phyloP scores from a whole-genome alignment of 805 yeast genomes.

The Isabelozyma pseudorhagii region DNA sequence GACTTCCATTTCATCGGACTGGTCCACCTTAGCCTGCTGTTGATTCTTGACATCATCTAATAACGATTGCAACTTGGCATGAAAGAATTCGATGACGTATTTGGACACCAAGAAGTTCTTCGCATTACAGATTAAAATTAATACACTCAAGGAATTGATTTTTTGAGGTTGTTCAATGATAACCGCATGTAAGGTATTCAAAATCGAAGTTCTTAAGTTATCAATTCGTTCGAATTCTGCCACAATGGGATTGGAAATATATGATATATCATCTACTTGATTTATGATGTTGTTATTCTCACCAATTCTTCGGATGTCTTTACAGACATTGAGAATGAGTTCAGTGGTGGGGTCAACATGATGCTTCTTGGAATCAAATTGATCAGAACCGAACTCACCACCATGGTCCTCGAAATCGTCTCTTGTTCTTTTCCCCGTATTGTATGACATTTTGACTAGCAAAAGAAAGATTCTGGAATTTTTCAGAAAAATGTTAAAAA shows the following conservation, averaged over 20 bases:
- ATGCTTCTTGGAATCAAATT: conserved; percentile 31
- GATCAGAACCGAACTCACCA: conserved; percentile 8
- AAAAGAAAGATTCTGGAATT: not conserved
- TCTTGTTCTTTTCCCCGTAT: conserved; percentile 24
- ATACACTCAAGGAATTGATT: conserved; percentile 64
- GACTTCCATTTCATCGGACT: not conserved
- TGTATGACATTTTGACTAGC: conserved; percentile 1
- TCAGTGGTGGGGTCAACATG: conserved; percentile 41
- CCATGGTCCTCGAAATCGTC: conserved; percentile 20
- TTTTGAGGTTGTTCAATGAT: conserved; percentile 90
- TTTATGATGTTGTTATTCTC: conserved; percentile 37
- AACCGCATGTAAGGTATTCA: conserved; percentile 65
- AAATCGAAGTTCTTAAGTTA: conserved; percentile 53
- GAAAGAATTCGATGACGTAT: conserved; percentile 65
- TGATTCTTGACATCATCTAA: conserved; percentile 29
- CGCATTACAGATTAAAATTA: conserved; percentile 64
- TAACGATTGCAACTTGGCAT: conserved; percentile 56
- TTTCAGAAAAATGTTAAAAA: not conserved
- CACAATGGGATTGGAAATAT: conserved; percentile 63
- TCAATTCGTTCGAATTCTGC: conserved; percentile 64
- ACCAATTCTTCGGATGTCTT: conserved; percentile 43
- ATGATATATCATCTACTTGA: conserved; percentile 53
- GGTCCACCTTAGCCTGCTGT: not conserved
- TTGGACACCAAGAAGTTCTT: conserved; percentile 64
- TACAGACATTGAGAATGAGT: conserved; percentile 40